Evolutionary conservation across 1,284 basidiomycete genomes (phyloP), one percentile per base, ranked within the genome.

Genomic region (Ceratobasidium sp.): DNA sequence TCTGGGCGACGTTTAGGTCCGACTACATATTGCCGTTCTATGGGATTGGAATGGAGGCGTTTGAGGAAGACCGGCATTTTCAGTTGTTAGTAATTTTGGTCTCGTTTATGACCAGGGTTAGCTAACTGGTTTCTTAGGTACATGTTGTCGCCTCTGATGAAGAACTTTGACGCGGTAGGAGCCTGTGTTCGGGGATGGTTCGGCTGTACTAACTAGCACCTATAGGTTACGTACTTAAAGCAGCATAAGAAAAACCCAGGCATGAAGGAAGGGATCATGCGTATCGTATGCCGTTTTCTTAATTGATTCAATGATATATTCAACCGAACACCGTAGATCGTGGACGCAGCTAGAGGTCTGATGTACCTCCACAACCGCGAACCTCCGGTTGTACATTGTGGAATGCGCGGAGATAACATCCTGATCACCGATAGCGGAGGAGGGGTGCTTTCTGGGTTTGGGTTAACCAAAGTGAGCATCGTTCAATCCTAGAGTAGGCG

Each of bases 211-310:
- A 57, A 40, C 42, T 5, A 10, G 2, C 40, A 26, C 15, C 15
- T 40, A 3, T 54, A 74, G 73, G 48, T 75, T 17, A 75, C 73
- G 9, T 75, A 75, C 26, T 26, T 75, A 38, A 65, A 66, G 26
- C 44, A 65, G 33, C 54, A 75, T 28, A 65, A 50, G 26, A 61
- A 75, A 9, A 75, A 65, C 48, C 33, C 50, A 23, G 50, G 50
- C 7, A 65, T 75, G 61, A 65, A 66, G 38, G 38, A 75, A 50
- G 42, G 52, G 23, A 75, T 75, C 13, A 62, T 75, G 33, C 73
- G 62, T 23, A 75, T 75, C n/a, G 73, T 75, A 56, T 10, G 73
- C 50, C n/a, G n/a, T n/a, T n/a, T n/a, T n/a, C n/a, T n/a, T n/a
- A n/a, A 10, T 10, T 40, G 10, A 6, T 48, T 48, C 12, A 5